phyloP scores from a whole-genome alignment of 2,329 filamentous ascomycete species.

The Aphanocladium album region DNA sequence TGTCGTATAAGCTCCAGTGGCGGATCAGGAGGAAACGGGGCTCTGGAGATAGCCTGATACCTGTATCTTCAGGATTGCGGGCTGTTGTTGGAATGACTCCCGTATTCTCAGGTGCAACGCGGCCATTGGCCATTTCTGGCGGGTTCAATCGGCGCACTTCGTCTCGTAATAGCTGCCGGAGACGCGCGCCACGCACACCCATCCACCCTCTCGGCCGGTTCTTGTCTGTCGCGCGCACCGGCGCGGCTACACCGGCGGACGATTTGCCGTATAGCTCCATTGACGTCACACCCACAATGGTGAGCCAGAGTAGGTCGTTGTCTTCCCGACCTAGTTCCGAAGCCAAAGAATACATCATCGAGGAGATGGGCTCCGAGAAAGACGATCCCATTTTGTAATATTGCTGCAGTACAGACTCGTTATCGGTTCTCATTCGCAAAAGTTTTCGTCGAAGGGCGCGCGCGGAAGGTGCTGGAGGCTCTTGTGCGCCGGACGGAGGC shows the following conservation, averaged over 20 bases:
- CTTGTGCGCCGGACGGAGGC: constrained; percentile 54
- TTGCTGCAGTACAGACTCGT: constrained; percentile 68
- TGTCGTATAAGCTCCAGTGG: constrained; percentile 97
- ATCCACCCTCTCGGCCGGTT: constrained; percentile 67
- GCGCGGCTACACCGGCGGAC: constrained; percentile 68
- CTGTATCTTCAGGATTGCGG: constrained; percentile 81
- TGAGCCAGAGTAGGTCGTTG: constrained; percentile 91
- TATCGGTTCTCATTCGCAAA: constrained; percentile 67
- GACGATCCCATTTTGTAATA: constrained; percentile 88
- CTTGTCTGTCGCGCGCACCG: constrained; percentile 50
- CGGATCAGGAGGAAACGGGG: constrained; percentile 87
- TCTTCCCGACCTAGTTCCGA: constrained; percentile 94
- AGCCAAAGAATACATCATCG: constrained; percentile 88
- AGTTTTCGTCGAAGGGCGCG: constrained; percentile 68
- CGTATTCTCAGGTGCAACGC: constrained; percentile 58
- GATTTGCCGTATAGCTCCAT: constrained; percentile 87
- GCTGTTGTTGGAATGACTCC: constrained; percentile 89
- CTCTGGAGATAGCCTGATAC: constrained; percentile 88
- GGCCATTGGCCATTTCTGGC: constrained; percentile 59
- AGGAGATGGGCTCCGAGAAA: constrained; percentile 91
- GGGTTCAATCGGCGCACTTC: constrained; percentile 93
- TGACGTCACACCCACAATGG: constrained; percentile 91
- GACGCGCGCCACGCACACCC: constrained; percentile 73
- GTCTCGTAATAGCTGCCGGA: constrained; percentile 81
- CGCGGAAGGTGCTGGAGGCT: constrained; percentile 61